These are phyloP conservation scores for Exophiala lecanii-corni DNA, from an alignment of 2,329 filamentous ascomycete genomes.

Conservation along the genomic window DNA sequence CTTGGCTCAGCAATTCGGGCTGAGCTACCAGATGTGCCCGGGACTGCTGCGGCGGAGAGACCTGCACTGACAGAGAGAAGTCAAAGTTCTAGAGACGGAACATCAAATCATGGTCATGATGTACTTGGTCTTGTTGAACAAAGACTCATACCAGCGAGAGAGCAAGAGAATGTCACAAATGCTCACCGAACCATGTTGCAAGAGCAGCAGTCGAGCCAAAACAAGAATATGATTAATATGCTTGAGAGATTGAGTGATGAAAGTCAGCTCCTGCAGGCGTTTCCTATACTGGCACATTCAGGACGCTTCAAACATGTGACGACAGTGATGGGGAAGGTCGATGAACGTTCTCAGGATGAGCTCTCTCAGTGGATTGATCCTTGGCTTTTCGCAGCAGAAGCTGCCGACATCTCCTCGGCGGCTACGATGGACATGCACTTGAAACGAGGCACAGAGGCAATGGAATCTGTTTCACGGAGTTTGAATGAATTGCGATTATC, in stretches of 20 bases:
- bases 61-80: background rate
- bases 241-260: slow-evolving; percentile 25
- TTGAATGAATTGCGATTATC: slow-evolving; percentile 12
- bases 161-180: slow-evolving; percentile 9
- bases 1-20: slow-evolving; percentile 5
- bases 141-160: slow-evolving; percentile 9
- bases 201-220: slow-evolving; percentile 13
- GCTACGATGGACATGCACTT: slow-evolving; percentile 11
- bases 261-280: slow-evolving; percentile 25
- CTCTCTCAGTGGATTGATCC: slow-evolving; percentile 14
- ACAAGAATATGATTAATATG: slow-evolving; percentile 8
- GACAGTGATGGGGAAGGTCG: slow-evolving; percentile 6
- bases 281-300: slow-evolving; percentile 15
- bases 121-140: slow-evolving; percentile 13
- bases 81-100: too few relatives aligned
- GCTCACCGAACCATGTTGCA: slow-evolving; percentile 8
- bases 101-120: background rate
- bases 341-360: slow-evolving; percentile 6
- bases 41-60: background rate
- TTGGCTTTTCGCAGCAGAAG: slow-evolving; percentile 25
- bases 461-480: slow-evolving; percentile 12
- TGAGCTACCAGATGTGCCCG: background rate
- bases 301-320: slow-evolving; percentile 13
- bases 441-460: slow-evolving; percentile 13
- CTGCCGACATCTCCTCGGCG: slow-evolving; percentile 15